Evolutionary conservation across 2,329 filamentous ascomycete species (phyloP), one percentile per base, ranked within the genome.

Genomic region (Colletotrichum sp.): DNA sequence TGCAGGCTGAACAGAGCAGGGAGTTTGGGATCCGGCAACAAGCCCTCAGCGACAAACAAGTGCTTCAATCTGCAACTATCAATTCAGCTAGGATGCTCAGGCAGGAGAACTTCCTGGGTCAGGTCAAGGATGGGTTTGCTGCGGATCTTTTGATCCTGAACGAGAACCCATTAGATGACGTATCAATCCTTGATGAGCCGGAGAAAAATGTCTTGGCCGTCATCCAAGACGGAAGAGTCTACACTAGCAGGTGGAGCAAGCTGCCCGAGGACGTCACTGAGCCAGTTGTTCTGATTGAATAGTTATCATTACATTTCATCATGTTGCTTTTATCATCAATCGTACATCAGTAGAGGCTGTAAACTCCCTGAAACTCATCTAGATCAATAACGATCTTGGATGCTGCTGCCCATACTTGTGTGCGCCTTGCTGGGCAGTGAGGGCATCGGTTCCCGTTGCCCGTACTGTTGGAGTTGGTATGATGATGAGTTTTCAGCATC

Each of bases 91-190:
- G 82, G 69, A 86, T 90, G 82, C 77, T 91, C 66, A 79, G 85
- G 11, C 84, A 87, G 77, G 87, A 87, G 28, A 80, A 85, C 4
- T 83, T 81, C 34, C 79, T 92, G 19, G 91, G 90, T 0, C 86
- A 90, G 78, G 80, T 92, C 5, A 86, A 85, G 77, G 81, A 84
- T 22, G 90, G 89, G 0, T 90, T 88, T 74, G 82, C 83, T 3
- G 90, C 90, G 0, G 91, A 92, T 80, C 60, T 92, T 57, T 77
- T 92, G 34, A 82, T 92, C 4, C 78, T 91, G 57, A 87, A 87
- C 52, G 78, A 79, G 57, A 91, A 91, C 78, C 91, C 90, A 3
- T 80, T 92, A 68, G 86, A 91, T n/a, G 86, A 92, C 79, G 86
- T 92, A 22, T 84, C 84, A 0, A 82, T 91, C 6, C 79, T 92